Evolutionary conservation across 495 filamentous ascomycete genomes (phyloP).

Genomic region (Xylaria scruposa): DNA sequence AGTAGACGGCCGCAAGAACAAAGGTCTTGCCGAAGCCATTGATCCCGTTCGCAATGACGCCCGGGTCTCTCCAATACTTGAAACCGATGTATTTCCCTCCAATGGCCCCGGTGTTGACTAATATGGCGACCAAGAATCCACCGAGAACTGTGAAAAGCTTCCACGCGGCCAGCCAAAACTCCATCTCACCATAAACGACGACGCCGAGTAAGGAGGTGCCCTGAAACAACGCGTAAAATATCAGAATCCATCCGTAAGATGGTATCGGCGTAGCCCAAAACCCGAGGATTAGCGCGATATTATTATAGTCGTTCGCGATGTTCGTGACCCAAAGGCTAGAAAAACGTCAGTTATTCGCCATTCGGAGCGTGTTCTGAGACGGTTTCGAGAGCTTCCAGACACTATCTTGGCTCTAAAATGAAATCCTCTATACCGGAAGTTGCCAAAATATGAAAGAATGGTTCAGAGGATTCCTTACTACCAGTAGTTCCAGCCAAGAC

Average conservation of each 20-base stretch:
- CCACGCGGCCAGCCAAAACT: conserved; percentile 55
- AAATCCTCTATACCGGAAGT: no score
- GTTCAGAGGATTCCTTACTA: conserved; percentile 33
- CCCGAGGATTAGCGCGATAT: conserved; percentile 36
- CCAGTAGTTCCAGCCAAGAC: conserved; percentile 65
- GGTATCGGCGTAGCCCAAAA: conserved; percentile 43
- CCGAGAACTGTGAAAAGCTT: conserved; percentile 53
- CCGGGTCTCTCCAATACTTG: conserved; percentile 69
- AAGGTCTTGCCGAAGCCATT: conserved; percentile 70
- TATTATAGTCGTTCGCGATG: conserved; percentile 47
- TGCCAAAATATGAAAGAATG: no score
- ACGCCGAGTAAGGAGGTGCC: conserved; percentile 47
- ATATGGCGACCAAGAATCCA: conserved; percentile 54
- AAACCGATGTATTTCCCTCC: conserved; percentile 57
- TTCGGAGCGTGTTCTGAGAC: no score
- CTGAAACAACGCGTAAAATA: conserved; percentile 62
- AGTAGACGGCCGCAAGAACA: conserved; percentile 72
- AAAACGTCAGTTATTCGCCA: no score
- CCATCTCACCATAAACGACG: conserved; percentile 55
- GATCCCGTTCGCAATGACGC: conserved; percentile 64
- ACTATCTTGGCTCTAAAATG: no score
- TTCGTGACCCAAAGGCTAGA: conserved; percentile 57
- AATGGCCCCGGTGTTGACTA: conserved; percentile 50
- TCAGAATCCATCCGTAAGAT: conserved; percentile 61
- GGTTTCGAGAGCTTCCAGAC: no score